Base-by-base conservation (phyloP, 192 early-diverging fungal species). In the Rhizoclosmatium globosum region DNA sequence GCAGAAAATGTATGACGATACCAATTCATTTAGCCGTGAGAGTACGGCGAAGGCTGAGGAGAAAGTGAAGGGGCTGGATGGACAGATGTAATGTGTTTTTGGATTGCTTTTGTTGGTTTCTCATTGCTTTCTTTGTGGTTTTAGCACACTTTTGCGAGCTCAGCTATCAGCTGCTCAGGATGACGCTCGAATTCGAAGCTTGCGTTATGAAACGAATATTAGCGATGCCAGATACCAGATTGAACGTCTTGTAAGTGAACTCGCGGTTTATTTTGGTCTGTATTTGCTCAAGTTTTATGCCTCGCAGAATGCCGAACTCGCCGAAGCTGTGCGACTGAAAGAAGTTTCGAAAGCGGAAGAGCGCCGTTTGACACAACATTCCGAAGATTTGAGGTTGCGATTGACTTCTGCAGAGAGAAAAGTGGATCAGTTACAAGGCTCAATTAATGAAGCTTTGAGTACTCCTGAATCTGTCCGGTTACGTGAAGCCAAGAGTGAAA, bases 1-100 rank as follows among this genome's bases (percentile, higher is more conserved):
- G 19, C 92, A 91, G 83, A 74, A 83, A 41, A 74, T 87, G 81
- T 75, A 83, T 57, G 72, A 80, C 6, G 61, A 75, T 4, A 1
- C 50, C 7, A 60, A 67, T 45, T 15, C 19, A 4, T 39, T 69
- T 42, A 53, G 58, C 19, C 4, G 45, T 15, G 79, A 80, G 42
- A 75, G 42, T 57, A 47, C 42, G 39, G 4, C 39, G 39, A 64
- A 56, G 47, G 66, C 43, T n/a, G 72, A 75, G 6, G 79, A 74
- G 72, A 80, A 80, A 50, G 42, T 67, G 3, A 9, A 53, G 47
- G 60, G 65, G 3, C n/a, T 80, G 61, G 79, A 80, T 44, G 72
- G 43, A 7, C 71, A 80, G 75, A 11, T 80, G 79, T 80, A 43
- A 45, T 53, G 3, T n/a, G 2, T 21, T 61, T 45, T 48, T 59